phyloP scores from a whole-genome alignment of 2,329 filamentous ascomycete species.

The Microsporum audouinii region DNA sequence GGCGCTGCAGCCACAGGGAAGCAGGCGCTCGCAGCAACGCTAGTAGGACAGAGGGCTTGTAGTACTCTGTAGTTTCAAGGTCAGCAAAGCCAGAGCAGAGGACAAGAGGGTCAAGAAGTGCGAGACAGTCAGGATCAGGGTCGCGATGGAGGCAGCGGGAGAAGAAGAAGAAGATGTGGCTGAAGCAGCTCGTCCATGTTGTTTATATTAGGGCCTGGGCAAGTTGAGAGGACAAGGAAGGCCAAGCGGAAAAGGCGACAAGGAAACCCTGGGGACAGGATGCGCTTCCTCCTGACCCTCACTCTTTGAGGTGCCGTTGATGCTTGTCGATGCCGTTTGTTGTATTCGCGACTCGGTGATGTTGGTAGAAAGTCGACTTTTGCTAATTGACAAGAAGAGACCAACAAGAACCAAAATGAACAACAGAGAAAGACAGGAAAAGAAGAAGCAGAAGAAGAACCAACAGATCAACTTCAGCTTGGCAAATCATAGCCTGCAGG shows the following conservation, averaged over 20 bases:
- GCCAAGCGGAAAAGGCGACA: conserved; percentile 8
- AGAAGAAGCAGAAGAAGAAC: not conserved
- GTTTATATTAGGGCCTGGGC: conserved; percentile 12
- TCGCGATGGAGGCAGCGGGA: not conserved
- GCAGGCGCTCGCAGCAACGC: not conserved
- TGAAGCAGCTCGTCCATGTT: conserved; percentile 9
- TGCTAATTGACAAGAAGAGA: not conserved
- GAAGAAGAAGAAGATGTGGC: conserved; percentile 8
- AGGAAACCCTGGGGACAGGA: conserved; percentile 2
- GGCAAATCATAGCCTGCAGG: not conserved
- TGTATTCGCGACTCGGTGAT: not conserved
- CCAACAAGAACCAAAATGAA: not conserved
- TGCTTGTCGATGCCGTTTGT: not conserved
- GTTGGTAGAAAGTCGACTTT: not conserved
- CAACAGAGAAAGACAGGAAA: not conserved
- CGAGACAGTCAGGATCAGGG: not conserved
- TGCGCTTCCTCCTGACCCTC: not conserved
- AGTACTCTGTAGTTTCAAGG: not conserved
- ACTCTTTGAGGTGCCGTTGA: not conserved
- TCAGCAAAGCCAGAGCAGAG: not conserved
- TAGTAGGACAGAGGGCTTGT: not conserved
- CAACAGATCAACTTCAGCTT: not conserved
- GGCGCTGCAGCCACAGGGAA: not conserved
- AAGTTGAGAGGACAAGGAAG: conserved; percentile 5
- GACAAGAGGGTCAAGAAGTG: not conserved